Base-by-base conservation (phyloP, 2,329 filamentous ascomycete genomes). In the Samsoniella hepiali region DNA sequence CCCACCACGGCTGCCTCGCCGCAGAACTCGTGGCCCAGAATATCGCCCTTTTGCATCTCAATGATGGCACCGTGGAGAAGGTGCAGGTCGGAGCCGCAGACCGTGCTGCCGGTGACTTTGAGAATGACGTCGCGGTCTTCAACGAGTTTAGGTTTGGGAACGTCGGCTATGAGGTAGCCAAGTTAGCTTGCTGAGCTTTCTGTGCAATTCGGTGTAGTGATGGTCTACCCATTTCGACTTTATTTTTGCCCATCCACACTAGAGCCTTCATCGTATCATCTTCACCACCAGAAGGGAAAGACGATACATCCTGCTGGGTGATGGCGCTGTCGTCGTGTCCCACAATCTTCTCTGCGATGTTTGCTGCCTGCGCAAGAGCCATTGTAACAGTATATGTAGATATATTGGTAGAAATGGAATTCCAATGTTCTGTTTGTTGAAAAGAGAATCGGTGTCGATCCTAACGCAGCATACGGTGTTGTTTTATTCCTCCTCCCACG, bases 161-260 rank as follows among this genome's bases (percentile, higher is more conserved):
- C 84, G 40, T 91, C 84, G 56, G 87, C 82, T 84, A 8, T 6
- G 32, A 31, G 36, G 45, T 59, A 51, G 45, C 34, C 32, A 9
- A 50, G 15, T 38, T 15, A 40, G 13, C 34, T 32, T 11, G 27
- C 13, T 36, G 15, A 8, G 7, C 27, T 17, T 49, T 47, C 13
- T 22, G 42, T 17, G 6, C 7, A 27, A 51, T 13, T 15, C 10
- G 7, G 29, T 17, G n/a, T 10, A 4, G 15, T 40, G 1, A 62
- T 5, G 15, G 11, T 9, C 3, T 73, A 86, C 83, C 78, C 22
- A 96, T 80, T 71, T 90, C 77, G 54, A 96, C 91, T 36, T 80
- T 85, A 70, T 93, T 91, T 80, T 94, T 95, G 59, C 90, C 90
- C 75, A 89, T 86, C 92, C 92, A 96, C 2, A 84, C 84, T 15